phyloP scores from a whole-genome alignment of 1,139 yeast species.

The Sugiyamaella castrensis region DNA sequence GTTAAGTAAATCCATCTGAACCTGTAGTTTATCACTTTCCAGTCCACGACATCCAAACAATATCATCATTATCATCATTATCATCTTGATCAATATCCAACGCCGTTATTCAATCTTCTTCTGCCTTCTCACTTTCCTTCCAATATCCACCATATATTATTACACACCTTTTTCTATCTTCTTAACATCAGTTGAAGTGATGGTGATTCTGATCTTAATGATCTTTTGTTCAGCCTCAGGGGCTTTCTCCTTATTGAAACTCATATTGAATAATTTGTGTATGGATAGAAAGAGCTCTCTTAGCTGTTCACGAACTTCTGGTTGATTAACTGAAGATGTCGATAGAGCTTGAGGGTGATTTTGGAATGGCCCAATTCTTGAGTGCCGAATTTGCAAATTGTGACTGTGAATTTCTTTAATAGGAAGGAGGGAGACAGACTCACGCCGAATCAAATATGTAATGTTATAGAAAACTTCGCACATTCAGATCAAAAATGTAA shows the following conservation, averaged over 20 bases:
- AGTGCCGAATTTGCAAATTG: constrained; percentile 3
- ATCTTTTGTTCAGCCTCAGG: constrained; percentile 75
- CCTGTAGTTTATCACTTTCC: no score
- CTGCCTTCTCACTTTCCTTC: background rate
- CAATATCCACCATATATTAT: background rate
- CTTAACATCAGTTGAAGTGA: constrained; percentile 98
- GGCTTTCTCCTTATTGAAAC: constrained; percentile 59
- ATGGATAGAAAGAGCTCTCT: constrained; percentile 5
- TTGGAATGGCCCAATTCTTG: constrained; percentile 3
- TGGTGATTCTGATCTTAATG: constrained; percentile 98
- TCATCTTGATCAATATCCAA: background rate
- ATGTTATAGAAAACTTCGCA: no score
- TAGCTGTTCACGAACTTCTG: constrained; percentile 8
- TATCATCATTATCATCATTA: no score
- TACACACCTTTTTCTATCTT: constrained; percentile 79
- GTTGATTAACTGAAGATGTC: constrained; percentile 9
- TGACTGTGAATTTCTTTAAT: constrained; percentile 3
- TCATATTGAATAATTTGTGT: constrained; percentile 27
- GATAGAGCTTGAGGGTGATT: constrained; percentile 2
- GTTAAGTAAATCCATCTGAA: no score
- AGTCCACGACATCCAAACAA: no score
- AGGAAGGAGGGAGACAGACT: no score
- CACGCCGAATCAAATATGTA: no score
- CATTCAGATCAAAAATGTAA: no score
- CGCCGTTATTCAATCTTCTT: background rate